Evolutionary conservation across 1,284 basidiomycete species (phyloP).

Genomic region (Heterobasidion annosum): DNA sequence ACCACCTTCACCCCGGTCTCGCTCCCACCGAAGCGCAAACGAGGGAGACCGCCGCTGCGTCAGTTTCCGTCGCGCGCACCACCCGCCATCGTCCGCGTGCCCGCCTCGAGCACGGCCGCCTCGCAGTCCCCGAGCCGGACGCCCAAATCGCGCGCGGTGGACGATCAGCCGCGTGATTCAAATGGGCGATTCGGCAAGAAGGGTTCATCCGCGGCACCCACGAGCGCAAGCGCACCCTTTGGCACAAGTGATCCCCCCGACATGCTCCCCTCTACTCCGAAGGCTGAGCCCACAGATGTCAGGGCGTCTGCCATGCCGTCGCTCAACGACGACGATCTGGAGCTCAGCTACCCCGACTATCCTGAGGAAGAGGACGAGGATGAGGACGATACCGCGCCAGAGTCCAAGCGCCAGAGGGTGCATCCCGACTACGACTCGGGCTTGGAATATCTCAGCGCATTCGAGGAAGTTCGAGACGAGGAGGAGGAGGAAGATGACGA

Average conservation of each 20-base stretch:
- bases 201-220: constrained; percentile 24
- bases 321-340: too few species aligned
- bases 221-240: constrained; percentile 21
- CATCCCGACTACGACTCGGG: neutral
- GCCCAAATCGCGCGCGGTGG: constrained; percentile 38
- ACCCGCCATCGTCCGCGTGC: neutral
- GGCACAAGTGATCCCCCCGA: constrained; percentile 15
- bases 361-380: neutral
- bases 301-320: neutral
- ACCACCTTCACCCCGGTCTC: neutral
- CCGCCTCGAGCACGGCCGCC: constrained; percentile 4
- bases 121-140: constrained; percentile 13
- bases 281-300: neutral
- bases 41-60: constrained; percentile 13
- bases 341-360: too few species aligned
- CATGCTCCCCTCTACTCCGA: constrained; percentile 6
- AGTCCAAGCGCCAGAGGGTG: constrained; percentile 11
- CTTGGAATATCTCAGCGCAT: too few species aligned
- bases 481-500: constrained; percentile 5
- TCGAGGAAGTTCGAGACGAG: neutral
- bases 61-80: constrained; percentile 1
- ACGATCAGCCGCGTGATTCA: constrained; percentile 36
- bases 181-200: constrained; percentile 46
- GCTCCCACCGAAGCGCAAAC: constrained; percentile 16
- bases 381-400: neutral